These are phyloP conservation scores for Camelina hispida DNA, from an alignment of 345 rosid species.

Conservation along the genomic window DNA sequence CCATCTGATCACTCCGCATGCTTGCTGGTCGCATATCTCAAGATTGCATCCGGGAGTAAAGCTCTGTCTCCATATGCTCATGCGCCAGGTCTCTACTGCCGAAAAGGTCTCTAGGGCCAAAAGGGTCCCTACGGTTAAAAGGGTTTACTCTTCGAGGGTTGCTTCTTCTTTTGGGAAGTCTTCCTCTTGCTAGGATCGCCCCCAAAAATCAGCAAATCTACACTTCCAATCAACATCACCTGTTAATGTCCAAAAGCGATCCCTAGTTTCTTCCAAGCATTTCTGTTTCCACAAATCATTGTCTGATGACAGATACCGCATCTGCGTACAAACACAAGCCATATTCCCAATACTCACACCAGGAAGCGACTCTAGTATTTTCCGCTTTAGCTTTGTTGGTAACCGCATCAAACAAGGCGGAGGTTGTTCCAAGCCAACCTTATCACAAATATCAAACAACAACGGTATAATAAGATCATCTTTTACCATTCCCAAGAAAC, in stretches of 20 bases:
- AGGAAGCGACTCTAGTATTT: slow-evolving; percentile 64
- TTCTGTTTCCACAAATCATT: slow-evolving; percentile 68
- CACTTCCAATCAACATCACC: slow-evolving; percentile 53
- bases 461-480: slow-evolving; percentile 69
- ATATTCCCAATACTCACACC: slow-evolving; percentile 58
- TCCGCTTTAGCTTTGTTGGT: slow-evolving; percentile 71
- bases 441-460: slow-evolving; percentile 62
- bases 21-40: slow-evolving; percentile 42
- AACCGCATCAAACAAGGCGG: slow-evolving; percentile 65
- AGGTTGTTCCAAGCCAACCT: slow-evolving; percentile 50
- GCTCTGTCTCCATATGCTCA: slow-evolving; percentile 12
- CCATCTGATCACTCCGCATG: slow-evolving; percentile 15
- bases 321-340: slow-evolving; percentile 56
- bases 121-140: slow-evolving; percentile 6
- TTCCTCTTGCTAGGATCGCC: slow-evolving; percentile 12
- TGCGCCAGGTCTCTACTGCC: slow-evolving; percentile 26
- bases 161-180: slow-evolving; percentile 6
- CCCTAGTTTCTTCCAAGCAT: slow-evolving; percentile 52
- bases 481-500: slow-evolving; percentile 75
- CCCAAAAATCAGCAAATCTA: slow-evolving; percentile 49
- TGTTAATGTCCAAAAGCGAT: neutral
- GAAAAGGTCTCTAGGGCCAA: neutral
- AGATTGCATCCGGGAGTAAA: slow-evolving; percentile 47
- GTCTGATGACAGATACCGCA: slow-evolving; percentile 54
- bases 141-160: neutral